phyloP scores from a whole-genome alignment of 2,329 filamentous ascomycete genomes.

The Cyphellophora attinorum region DNA sequence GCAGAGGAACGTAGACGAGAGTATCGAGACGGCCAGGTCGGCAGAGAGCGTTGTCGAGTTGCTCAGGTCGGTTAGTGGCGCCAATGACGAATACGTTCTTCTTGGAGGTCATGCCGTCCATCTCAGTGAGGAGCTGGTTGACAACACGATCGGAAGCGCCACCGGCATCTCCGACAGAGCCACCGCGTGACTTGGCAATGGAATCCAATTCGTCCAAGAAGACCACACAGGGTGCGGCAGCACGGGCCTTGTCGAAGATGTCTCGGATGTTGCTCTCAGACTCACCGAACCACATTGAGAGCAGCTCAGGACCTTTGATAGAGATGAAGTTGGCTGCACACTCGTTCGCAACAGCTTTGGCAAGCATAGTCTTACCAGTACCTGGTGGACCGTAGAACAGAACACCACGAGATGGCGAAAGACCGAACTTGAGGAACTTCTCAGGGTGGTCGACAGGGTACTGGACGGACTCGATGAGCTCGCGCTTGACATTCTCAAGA shows the following conservation, averaged over 20 bases:
- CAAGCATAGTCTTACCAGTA: constrained; percentile 99
- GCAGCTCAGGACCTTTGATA: constrained; percentile 93
- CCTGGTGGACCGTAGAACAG: constrained; percentile 97
- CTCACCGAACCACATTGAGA: constrained; percentile 99
- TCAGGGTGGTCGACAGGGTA: constrained; percentile 99
- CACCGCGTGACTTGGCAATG: constrained; percentile 98
- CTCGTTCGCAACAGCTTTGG: constrained; percentile 98
- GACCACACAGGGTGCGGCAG: constrained; percentile 93
- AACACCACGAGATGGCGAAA: constrained; percentile 95
- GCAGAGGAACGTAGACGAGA: constrained; percentile 94
- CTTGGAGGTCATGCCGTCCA: constrained; percentile 99
- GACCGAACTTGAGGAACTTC: constrained; percentile 99
- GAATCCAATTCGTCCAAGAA: constrained; percentile 99
- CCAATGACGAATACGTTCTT: constrained; percentile 99
- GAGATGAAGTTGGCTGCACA: constrained; percentile 99
- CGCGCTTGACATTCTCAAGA: constrained; percentile 95
- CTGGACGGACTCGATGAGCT: constrained; percentile 97
- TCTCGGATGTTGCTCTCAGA: constrained; percentile 99
- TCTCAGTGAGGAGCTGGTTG: constrained; percentile 98
- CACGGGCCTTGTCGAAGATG: constrained; percentile 99
- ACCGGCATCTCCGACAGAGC: constrained; percentile 88
- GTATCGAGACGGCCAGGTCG: constrained; percentile 98
- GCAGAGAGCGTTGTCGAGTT: constrained; percentile 95
- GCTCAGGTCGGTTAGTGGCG: constrained; percentile 96
- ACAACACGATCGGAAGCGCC: constrained; percentile 99